A percentile compares a stretch with the other conserved stretches of the same genome.
phyloP scores from a whole-genome alignment of 2,329 filamentous ascomycete genomes.

The Coniochaeta sp. region DNA sequence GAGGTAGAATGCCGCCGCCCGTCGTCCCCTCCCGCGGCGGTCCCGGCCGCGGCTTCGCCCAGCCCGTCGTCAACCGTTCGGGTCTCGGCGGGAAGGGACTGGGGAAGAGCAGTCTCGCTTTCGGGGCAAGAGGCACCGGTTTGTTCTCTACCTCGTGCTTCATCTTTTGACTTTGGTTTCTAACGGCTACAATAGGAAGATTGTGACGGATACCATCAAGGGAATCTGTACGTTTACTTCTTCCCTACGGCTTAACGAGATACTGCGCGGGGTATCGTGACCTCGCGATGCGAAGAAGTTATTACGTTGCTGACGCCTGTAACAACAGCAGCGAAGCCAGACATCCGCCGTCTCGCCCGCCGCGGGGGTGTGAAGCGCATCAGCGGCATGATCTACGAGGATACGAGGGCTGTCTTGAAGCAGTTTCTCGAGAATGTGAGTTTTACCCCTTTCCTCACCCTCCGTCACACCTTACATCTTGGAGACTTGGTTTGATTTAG shows the following conservation, averaged over 20 bases:
- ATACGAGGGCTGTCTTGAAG: conserved; percentile 46
- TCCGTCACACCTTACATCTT: not conserved
- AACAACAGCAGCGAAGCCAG: conserved; percentile 38
- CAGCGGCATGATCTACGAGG: conserved; percentile 56
- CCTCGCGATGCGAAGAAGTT: too few relatives aligned
- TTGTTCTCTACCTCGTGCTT: too few relatives aligned
- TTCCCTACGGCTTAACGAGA: not conserved
- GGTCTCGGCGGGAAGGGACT: too few relatives aligned
- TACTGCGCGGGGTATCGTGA: not conserved
- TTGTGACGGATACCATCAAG: conserved; percentile 37
- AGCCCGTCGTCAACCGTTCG: too few relatives aligned
- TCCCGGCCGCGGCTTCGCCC: not conserved
- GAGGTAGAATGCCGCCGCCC: too few relatives aligned
- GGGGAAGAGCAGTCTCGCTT: too few relatives aligned
- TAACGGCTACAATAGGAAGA: conserved; percentile 30
- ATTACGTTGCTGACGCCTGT: too few relatives aligned
- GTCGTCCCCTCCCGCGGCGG: not conserved
- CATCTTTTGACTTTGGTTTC: not conserved
- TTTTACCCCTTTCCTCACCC: not conserved
- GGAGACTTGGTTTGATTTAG: too few relatives aligned
- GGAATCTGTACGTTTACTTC: conserved; percentile 39
- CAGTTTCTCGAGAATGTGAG: conserved; percentile 39
- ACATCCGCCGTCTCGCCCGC: conserved; percentile 60
- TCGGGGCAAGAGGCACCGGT: too few relatives aligned
- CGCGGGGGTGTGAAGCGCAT: conserved; percentile 74